Base-by-base conservation (phyloP, 2,329 filamentous ascomycete species). In the Ophiostoma piceae region DNA sequence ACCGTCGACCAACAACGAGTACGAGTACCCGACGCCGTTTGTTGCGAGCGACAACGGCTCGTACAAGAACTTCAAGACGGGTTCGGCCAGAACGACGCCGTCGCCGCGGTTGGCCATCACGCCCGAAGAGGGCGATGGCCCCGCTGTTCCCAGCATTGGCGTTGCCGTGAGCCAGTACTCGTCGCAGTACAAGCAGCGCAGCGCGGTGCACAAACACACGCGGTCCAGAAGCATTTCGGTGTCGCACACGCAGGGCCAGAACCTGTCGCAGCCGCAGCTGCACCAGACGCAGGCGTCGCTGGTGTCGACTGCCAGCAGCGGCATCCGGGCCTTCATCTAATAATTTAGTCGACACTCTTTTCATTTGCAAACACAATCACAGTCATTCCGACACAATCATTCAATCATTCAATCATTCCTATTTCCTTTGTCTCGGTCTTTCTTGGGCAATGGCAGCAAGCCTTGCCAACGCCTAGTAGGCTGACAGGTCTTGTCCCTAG, bases 161-260 rank as follows among this genome's bases (percentile, higher is more conserved):
- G 19, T 71, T 51, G 71, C 72, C 14, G 70, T 73, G 47, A 72
- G 71, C 62, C 66, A 67, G 65, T 73, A 73, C 64, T 22, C 37
- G 11, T 8, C 35, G 37, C 32, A 37, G 32, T 22, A 22, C 29
- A 66, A 41, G 32, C 64, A 22, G n/a, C 19, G 8, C 14, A 32
- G 16, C 29, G 12, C 60, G 2, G 60, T 11, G 29, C 60, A 64
- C 60, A 64, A 64, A 29, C 60, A 64, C 29, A 26, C 60, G 14
- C 6, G 29, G 16, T 64, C 60, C 1, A 16, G 60, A 5, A 19
- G 12, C 29, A 64, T 64, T 29, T 64, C 60, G 8, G 32, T 64
- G 9, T 64, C 60, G 60, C 57, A 32, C 8, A 9, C 35, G 32
- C 62, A 64, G 26, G 16, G 12, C 3, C 12, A 65, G 62, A 26